Evolutionary conservation across 495 filamentous ascomycete genomes (phyloP), one percentile per base, ranked within the genome.

Genomic region (Mycothermus thermophilus): DNA sequence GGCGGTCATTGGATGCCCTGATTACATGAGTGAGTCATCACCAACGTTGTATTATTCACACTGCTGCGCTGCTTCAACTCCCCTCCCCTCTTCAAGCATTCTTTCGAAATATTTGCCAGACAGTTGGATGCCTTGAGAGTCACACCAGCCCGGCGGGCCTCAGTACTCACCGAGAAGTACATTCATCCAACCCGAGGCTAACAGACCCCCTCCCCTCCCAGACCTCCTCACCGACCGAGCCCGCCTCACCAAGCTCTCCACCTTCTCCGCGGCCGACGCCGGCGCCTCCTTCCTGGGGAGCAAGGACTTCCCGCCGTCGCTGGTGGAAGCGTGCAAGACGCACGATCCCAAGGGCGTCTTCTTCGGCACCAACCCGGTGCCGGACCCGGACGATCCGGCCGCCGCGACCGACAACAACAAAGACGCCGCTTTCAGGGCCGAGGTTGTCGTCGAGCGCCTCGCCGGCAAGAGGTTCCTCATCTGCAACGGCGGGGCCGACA

Each of bases 1-100:
- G 7, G 64, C 81, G 16, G 68, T 94, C 22, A 80, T 97, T 34
- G 90, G 88, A 11, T 93, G 84, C 53, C 83, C 88, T 0, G 88
- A 97, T 58, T 93, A 79, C 48, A 69, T 76, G 41, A 62, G 79
- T 53, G 34, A 58, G 64, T 62, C 9, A n/a, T n/a, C n/a, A n/a
- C n/a, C n/a, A n/a, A n/a, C n/a, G n/a, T n/a, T n/a, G n/a, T n/a
- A n/a, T n/a, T n/a, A n/a, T n/a, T n/a, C n/a, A n/a, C n/a, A n/a
- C n/a, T n/a, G n/a, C n/a, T 21, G 19, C 4, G 11, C 17, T 27
- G 26, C 29, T 11, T 23, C 26, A 32, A 10, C 15, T 30, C 27
- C 40, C 36, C n/a, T 8, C 7, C 8, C 21, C 19, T 12, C 34
- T 15, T 34, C 16, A 10, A 17, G 3, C 14, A 22, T 11, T 11